Evolutionary conservation across 495 filamentous ascomycete species (phyloP), one percentile per base, ranked within the genome.

Genomic region (Hyphodiscus hymeniophilus): DNA sequence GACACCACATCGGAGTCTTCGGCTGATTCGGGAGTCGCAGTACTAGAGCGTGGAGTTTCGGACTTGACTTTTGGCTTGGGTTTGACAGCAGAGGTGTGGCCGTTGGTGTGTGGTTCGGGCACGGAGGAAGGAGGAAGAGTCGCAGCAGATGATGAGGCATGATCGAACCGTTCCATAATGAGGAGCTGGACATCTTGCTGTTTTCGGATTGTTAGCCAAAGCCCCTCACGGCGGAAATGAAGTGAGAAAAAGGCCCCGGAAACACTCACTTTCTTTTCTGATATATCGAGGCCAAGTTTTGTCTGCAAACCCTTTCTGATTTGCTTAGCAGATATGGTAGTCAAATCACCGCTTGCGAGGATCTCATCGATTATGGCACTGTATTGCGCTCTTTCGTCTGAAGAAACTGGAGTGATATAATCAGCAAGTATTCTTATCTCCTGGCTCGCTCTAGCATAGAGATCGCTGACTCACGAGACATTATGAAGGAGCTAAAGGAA

Each of bases 321-420:
- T 62, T 83, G 80, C 69, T 97, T 97, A 54, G 88, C 85, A 21
- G 92, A 94, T 50, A 98, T 84, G 28, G 89, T 95, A 47, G 84
- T 77, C 35, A 98, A 77, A 56, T 98, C 89, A 52, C 86, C 85
- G 22, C 73, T 74, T 12, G 75, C 76, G 18, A 98, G 74, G 55
- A 98, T 95, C n/a, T 69, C 76, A 61, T 98, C 92, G 63, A 98
- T 96, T 67, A 96, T 85, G 54, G 76, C 76, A 39, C 77, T 81
- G 66, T 88, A 97, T 49, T 81, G 69, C 28, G 74, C 50, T 28
- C 18, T 28, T 32, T 61, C 51, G 17, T 50, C 31, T 16, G 58
- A 51, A 16, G 50, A 39, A 31, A 60, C 54, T 60, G 31, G 30
- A 10, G 20, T 26, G 18, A 6, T 38, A 15, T 38, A 6, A 17